Conservation (phyloP, 2,329 filamentous ascomycete genomes). For the Epichloe aotearoae region DNA sequence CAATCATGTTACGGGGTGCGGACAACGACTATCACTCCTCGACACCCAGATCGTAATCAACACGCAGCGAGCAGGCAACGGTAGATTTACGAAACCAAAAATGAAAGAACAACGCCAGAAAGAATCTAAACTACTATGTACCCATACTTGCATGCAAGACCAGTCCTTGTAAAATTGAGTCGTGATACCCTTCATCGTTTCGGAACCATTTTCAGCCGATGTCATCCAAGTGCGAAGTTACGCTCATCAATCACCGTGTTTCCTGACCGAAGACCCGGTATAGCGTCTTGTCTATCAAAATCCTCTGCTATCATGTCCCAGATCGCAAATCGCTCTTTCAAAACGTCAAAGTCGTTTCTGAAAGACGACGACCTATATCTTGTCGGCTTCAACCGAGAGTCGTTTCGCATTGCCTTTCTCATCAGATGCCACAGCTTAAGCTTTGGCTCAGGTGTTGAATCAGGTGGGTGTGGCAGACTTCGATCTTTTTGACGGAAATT, state of each 20-base stretch:
- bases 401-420: constrained; percentile 7
- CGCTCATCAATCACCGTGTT: constrained; percentile 27
- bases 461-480: constrained; percentile 11
- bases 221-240: constrained; percentile 16
- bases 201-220: neutral
- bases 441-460: constrained; percentile 14
- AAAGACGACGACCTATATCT: neutral
- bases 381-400: constrained; percentile 7
- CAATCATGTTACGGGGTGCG: too few species aligned
- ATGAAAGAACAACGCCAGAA: neutral
- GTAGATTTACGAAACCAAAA: constrained; percentile 3
- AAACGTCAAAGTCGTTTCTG: constrained; percentile 7
- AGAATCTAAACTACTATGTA: constrained; percentile 4
- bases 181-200: neutral
- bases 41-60: too few species aligned
- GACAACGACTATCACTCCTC: too few species aligned
- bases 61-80: neutral
- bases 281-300: constrained; percentile 22
- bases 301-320: constrained; percentile 27
- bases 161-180: constrained; percentile 5
- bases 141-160: constrained; percentile 1
- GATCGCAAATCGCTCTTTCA: constrained; percentile 18
- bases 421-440: constrained; percentile 6
- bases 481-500: constrained; percentile 29
- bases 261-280: constrained; percentile 21